Percentiles rank a stretch among this genome's conserved stretches.
phyloP scores from a whole-genome alignment of 202 grass and related monocot genomes.

The Brachypodium distachyon region DNA sequence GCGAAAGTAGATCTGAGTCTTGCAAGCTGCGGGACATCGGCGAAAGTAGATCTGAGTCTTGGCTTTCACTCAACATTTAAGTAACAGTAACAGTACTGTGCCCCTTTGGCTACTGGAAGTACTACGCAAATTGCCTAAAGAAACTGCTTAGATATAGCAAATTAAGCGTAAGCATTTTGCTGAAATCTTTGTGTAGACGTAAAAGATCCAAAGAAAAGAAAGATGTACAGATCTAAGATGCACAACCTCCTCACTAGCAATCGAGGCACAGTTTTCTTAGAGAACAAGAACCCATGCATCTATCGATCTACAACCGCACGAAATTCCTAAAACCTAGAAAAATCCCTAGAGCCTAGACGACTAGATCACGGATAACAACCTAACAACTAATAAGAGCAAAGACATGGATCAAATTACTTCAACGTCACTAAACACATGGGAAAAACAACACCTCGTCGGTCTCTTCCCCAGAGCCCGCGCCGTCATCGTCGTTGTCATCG shows the following conservation, averaged over 20 bases:
- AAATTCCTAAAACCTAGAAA: no score
- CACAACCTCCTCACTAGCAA: neutral
- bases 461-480: conserved; percentile 5
- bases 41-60: no score
- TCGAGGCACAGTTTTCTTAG: neutral
- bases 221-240: neutral
- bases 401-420: neutral
- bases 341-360: neutral
- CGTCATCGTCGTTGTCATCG: conserved; percentile 47
- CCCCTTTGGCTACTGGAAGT: no score
- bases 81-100: no score
- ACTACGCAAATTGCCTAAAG: no score
- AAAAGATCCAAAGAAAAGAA: neutral
- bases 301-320: no score
- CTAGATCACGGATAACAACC: neutral
- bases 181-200: no score
- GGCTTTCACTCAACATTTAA: no score
- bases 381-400: neutral
- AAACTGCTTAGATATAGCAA: no score
- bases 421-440: neutral
- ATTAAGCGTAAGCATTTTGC: no score
- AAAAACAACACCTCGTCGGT: conserved; percentile 1
- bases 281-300: neutral
- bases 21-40: no score
- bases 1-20: no score